Percentiles rank a stretch among this genome's conserved stretches.
Conservation (phyloP, 495 filamentous ascomycete genomes). For the Xylaria bambusicola region DNA sequence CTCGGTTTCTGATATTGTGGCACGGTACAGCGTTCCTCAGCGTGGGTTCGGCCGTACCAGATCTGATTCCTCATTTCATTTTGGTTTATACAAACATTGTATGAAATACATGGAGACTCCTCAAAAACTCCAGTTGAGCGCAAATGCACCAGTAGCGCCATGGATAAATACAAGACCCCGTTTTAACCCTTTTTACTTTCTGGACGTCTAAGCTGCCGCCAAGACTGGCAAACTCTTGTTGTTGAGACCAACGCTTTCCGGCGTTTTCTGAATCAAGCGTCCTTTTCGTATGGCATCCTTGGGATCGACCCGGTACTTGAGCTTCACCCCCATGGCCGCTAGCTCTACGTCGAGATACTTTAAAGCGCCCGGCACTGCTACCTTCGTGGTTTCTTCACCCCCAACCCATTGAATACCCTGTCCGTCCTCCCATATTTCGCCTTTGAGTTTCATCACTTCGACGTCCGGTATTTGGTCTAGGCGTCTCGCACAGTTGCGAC, state of each 20-base stretch:
- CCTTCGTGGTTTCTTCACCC: conserved; percentile 84
- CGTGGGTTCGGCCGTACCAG: neutral
- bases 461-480: conserved; percentile 56
- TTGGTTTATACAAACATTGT: neutral
- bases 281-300: conserved; percentile 49
- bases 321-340: conserved; percentile 86
- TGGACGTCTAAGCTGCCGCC: conserved; percentile 2
- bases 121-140: conserved; percentile 12
- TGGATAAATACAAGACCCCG: no score
- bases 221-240: conserved; percentile 26
- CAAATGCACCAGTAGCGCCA: conserved; percentile 5
- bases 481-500: conserved; percentile 74
- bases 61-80: neutral
- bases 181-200: neutral
- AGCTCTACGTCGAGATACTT: conserved; percentile 94
- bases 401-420: conserved; percentile 77
- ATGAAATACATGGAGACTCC: conserved; percentile 1
- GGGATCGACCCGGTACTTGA: conserved; percentile 82
- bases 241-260: conserved; percentile 24
- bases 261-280: conserved; percentile 35
- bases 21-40: neutral
- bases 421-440: conserved; percentile 90
- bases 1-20: neutral
- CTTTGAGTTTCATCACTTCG: conserved; percentile 61
- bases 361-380: conserved; percentile 89